Base-by-base conservation (phyloP, 179 eudicot species). In the Heliamphora pulchella region DNA sequence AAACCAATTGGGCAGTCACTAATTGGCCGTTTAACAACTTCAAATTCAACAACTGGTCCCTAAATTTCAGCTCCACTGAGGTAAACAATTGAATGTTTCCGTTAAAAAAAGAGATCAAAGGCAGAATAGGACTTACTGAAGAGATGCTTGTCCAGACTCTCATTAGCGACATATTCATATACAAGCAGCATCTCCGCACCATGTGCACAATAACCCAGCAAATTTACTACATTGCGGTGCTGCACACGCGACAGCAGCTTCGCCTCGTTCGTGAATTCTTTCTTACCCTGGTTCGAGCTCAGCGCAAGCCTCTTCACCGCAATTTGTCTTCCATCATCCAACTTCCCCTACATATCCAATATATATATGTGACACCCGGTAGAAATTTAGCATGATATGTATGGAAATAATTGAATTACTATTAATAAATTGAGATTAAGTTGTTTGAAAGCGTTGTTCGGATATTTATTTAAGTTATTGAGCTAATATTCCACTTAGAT, bases 111-210 rank as follows among this genome's bases (percentile, higher is more conserved):
- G 10, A 7, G 43, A 58, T 59, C 8, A 15, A 17, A 76, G 18
- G 77, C n/a, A 64, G 63, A 77, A 22, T 5, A 83, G 75, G 71
- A 86, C 98, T 91, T 91, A 93, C 98, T 91, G 91, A 93, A 93
- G 41, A 95, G 88, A 85, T 90, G 83, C 90, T 91, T 95, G 89
- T 95, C 98, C 43, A 95, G 90, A 89, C 98, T 93, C 87, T 95
- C 94, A 84, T 90, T 83, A n/a, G 66, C 82, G 39, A 95, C 90
- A 75, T 90, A 91, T 85, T 95, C 98, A 53, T 95, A 95, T 13
- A 95, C 98, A 75, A 95, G 94, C 50, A 95, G 90, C 87, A 91
- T 95, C 58, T 93, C 91, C 1, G 69, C 87, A 51, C 86, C 91
- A 13, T 87, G 91, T 22, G 85, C 83, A 78, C 97, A 95, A 75